Evolutionary conservation across 345 rosid genomes (phyloP), one percentile per base, ranked within the genome.

Genomic region (Odontarrhena argentea): DNA sequence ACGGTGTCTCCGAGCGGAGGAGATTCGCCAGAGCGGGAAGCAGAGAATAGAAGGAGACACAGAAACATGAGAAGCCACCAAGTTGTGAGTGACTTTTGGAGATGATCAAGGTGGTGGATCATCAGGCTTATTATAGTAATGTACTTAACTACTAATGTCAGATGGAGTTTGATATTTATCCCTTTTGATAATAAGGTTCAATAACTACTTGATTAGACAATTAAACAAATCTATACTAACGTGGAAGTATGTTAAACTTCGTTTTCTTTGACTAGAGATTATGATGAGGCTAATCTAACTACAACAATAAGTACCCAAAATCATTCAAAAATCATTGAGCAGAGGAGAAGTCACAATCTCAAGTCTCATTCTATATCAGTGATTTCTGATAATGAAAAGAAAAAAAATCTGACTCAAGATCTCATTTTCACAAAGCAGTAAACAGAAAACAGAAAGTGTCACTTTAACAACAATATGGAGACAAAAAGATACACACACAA

Each of bases 1-100:
- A 59, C 48, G 28, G 46, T 41, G 67, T 73, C 83, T 9, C 63
- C 55, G 3, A 81, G 14, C 53, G 68, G 42, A 24, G 38, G 9
- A 24, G 57, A 70, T 9, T 49, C 79, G 32, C 50, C 55, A 67
- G 49, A 26, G 47, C 52, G 52, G 26, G 67, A 49, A 40, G 37
- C 34, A 12, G 53, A 69, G 30, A 54, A 26, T 2, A 68, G 63
- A 54, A 66, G 26, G 50, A 41, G 26, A 48, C 65, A 65, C 9
- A 66, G 44, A 66, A 55, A 55, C 70, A 66, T 55, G 36, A 35
- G 44, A 32, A 32, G 15, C 24, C 42, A 46, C 40, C 3, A 64
- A 10, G 18, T 54, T 54, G 52, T 53, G 70, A 18, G 8, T 18
- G 13, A 63, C 56, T 36, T 63, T 63, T 50, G 36, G 56, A 48